These are phyloP conservation scores for Nakazawaea ernobii DNA, from an alignment of 805 yeast genomes.

Conservation along the genomic window DNA sequence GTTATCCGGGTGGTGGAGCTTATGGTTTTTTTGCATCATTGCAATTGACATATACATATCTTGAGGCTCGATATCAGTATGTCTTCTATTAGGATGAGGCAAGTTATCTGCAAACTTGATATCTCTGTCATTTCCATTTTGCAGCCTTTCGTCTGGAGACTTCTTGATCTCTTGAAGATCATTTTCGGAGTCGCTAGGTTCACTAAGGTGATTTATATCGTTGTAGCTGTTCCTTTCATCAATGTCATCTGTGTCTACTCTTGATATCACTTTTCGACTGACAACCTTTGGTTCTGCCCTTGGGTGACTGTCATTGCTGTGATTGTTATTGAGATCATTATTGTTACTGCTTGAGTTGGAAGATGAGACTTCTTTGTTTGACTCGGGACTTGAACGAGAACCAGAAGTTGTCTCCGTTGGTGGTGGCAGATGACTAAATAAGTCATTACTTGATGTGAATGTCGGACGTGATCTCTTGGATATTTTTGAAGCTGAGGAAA, in stretches of 20 bases:
- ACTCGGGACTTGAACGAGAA: neutral
- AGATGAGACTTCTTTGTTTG: neutral
- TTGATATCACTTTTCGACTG: neutral
- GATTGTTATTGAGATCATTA: neutral
- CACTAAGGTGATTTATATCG: constrained; percentile 29
- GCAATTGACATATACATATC: constrained; percentile 83
- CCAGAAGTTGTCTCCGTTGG: neutral
- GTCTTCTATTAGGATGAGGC: constrained; percentile 45
- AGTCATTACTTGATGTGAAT: neutral
- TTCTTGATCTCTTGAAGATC: constrained; percentile 10
- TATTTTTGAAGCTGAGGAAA: neutral
- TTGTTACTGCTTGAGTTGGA: neutral
- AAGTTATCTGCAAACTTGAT: constrained; percentile 53
- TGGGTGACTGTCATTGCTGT: neutral
- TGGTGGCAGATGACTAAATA: neutral
- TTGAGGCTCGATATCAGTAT: constrained; percentile 62
- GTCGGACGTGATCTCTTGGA: neutral
- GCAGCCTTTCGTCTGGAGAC: neutral
- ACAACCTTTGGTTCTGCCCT: neutral
- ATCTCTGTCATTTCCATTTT: constrained; percentile 18
- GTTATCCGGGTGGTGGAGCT: constrained; percentile 24
- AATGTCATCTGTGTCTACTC: constrained; percentile 4
- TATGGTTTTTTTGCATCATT: constrained; percentile 58
- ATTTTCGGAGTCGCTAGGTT: constrained; percentile 35
- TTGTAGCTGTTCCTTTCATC: constrained; percentile 9